These are phyloP conservation scores for Macrolepiota fuliginosa DNA, from an alignment of 768 basidiomycete species.

Conservation along the genomic window DNA sequence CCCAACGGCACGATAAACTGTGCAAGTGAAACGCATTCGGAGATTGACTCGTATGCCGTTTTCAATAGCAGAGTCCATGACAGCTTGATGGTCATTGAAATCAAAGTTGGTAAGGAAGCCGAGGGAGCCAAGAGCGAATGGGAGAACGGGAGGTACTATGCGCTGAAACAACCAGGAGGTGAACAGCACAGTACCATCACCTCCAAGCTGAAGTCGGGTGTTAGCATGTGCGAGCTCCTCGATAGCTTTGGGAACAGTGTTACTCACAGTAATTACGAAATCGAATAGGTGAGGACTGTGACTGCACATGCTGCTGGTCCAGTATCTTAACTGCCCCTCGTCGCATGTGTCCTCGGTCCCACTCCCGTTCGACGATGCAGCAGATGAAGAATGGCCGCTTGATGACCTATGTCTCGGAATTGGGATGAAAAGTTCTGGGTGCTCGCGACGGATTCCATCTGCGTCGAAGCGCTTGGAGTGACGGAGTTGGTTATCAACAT, in stretches of 20 bases:
- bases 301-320: constrained; percentile 96
- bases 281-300: constrained; percentile 91
- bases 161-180: constrained; percentile 99
- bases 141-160: constrained; percentile 97
- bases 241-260: background rate
- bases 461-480: constrained; percentile 93
- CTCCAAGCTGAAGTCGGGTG: constrained; percentile 68
- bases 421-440: constrained; percentile 87
- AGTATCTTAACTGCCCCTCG: constrained; percentile 93
- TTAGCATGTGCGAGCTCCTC: constrained; percentile 12
- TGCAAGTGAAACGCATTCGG: constrained; percentile 99
- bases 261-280: constrained; percentile 91
- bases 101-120: constrained; percentile 98
- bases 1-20: constrained; percentile 89
- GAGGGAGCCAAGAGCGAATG: constrained; percentile 95
- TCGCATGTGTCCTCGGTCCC: constrained; percentile 44
- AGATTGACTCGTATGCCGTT: constrained; percentile 95
- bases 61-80: constrained; percentile 87
- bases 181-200: constrained; percentile 97
- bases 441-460: constrained; percentile 76
- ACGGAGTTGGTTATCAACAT: constrained; percentile 91
- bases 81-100: constrained; percentile 79
- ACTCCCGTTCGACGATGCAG: constrained; percentile 39
- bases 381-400: constrained; percentile 58
- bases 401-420: constrained; percentile 74